Base-by-base conservation (phyloP, 371 early-diverging fungal species). In the Rhizomucor pusillus region DNA sequence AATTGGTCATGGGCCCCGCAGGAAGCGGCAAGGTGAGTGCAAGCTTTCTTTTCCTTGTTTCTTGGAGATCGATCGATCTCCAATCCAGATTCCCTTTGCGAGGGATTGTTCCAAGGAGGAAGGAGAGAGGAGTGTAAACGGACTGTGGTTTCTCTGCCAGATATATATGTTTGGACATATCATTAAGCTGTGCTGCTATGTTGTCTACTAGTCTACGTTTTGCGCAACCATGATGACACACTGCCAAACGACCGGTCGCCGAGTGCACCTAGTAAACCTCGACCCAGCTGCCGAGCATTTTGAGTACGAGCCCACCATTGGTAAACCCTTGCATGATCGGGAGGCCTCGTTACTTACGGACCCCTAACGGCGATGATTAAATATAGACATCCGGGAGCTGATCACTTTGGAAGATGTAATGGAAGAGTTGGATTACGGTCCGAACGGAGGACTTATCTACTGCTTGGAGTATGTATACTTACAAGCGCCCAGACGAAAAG, bases 1-100 rank as follows among this genome's bases (percentile, higher is more conserved):
- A 97, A 74, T 82, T 98, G n/a, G 97, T 98, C 39, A 96, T 98
- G 93, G 98, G 98, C 13, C 97, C 97, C 24, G 97, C 97, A 13
- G 97, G 97, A 36, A 86, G 88, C 67, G 97, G 97, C 63, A 96
- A 96, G 85, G 90, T 90, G 73, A 62, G 36, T 36, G n/a, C n/a
- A n/a, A 39, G 18, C 19, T 11, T 13, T 12, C 5, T 35, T 39
- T 9, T 13, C 56, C n/a, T 20, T 40, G 11, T 47, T 54, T 44
- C 29, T 43, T 45, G 37, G 23, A 12, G 12, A n/a, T 18, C 29
- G 47, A 47, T 47, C 47, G 29, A 11, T 47, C 23, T 25, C 12
- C 24, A 29, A 47, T 29, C 29, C 29, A 3, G 3, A 29, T 7
- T 7, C 29, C 29, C 7, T 29, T 29, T 3, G 5, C 29, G 29